These are phyloP conservation scores for Mycena polygramma DNA, from an alignment of 768 basidiomycete species.

Conservation along the genomic window DNA sequence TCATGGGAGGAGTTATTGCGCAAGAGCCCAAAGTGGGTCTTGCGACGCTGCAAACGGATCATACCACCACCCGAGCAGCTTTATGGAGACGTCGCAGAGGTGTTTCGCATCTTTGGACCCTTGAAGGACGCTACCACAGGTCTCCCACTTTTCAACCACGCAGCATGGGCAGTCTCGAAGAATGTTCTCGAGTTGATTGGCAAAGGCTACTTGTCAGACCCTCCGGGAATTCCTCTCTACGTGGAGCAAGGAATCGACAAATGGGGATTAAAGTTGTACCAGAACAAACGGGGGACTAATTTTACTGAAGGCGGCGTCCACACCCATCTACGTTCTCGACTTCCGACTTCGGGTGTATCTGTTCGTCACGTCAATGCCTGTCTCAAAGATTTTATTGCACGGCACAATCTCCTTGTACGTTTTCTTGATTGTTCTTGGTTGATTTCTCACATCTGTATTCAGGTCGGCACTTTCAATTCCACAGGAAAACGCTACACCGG, in stretches of 20 bases:
- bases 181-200: conserved; percentile 41
- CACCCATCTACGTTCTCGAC: conserved; percentile 41
- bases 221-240: conserved; percentile 46
- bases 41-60: conserved; percentile 34
- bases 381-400: conserved; percentile 40
- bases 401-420: conserved; percentile 42
- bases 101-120: conserved; percentile 40
- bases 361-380: conserved; percentile 39
- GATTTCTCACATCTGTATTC: background rate
- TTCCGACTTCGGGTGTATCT: conserved; percentile 43
- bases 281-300: conserved; percentile 49
- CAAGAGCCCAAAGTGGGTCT: conserved; percentile 36
- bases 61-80: conserved; percentile 42
- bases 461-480: conserved; percentile 38
- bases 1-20: conserved; percentile 29
- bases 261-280: conserved; percentile 43
- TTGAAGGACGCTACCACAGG: conserved; percentile 38
- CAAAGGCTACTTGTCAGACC: conserved; percentile 47
- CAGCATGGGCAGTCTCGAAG: conserved; percentile 31
- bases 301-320: conserved; percentile 53
- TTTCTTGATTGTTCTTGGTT: background rate
- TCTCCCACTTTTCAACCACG: conserved; percentile 34
- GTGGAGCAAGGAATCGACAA: conserved; percentile 35
- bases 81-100: conserved; percentile 28
- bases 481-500: conserved; percentile 26